Percentiles rank a stretch among this genome's conserved stretches.
These are phyloP conservation scores for Ammopiptanthus mongolicus DNA, from an alignment of 306 rosid genomes.

Conservation along the genomic window DNA sequence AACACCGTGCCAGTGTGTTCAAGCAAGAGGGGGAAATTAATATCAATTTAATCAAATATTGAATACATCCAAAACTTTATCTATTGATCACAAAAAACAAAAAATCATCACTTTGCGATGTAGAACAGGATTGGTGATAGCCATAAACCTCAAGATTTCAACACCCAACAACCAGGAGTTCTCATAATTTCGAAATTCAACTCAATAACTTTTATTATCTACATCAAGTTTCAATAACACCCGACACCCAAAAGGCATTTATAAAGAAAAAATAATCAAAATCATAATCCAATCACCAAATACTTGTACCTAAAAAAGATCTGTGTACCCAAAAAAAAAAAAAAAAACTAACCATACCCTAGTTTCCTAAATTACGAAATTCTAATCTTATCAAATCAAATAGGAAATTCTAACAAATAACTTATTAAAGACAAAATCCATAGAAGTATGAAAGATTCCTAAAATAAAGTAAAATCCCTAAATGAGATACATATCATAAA, in stretches of 20 bases:
- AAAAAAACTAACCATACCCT: no score
- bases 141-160: no score
- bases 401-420: no score
- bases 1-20: not conserved
- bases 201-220: not conserved
- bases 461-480: no score
- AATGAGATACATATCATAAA: no score
- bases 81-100: conserved; percentile 29
- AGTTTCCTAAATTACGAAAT: no score
- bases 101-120: conserved; percentile 12
- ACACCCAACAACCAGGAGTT: no score
- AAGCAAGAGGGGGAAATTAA: not conserved
- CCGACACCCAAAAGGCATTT: not conserved
- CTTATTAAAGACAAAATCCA: no score
- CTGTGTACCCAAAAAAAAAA: no score
- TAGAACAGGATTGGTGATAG: no score
- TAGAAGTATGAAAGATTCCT: no score
- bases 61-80: not conserved
- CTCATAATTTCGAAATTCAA: not conserved
- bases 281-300: not conserved
- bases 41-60: conserved; percentile 16
- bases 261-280: no score
- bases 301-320: not conserved
- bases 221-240: not conserved
- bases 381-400: not conserved